Evolutionary conservation across 176 grass and related monocot species (phyloP).

Genomic region (Bromus sterilis): DNA sequence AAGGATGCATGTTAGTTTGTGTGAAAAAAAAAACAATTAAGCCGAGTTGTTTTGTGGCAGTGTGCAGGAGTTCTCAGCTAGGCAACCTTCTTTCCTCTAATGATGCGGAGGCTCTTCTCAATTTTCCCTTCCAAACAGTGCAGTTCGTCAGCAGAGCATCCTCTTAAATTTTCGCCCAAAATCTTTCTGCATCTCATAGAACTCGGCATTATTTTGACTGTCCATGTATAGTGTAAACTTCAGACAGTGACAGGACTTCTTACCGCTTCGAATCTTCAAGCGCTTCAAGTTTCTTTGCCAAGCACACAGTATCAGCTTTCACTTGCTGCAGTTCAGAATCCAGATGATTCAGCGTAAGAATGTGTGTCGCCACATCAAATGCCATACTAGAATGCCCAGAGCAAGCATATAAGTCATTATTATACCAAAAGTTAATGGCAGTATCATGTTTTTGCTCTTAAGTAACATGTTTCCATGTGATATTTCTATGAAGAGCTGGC

Average conservation of each 20-base stretch:
- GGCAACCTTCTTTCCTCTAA: conserved; percentile 52
- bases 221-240: background rate
- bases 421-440: background rate
- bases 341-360: conserved; percentile 15
- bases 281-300: conserved; percentile 53
- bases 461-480: background rate
- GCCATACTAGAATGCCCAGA: background rate
- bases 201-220: background rate
- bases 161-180: conserved; percentile 52
- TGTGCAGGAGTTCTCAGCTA: background rate
- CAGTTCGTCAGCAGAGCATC: conserved; percentile 48
- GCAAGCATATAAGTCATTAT: background rate
- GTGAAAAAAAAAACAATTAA: background rate
- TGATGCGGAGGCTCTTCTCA: conserved; percentile 32
- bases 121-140: conserved; percentile 37
- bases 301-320: conserved; percentile 32
- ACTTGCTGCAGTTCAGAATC: conserved; percentile 40
- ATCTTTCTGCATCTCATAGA: conserved; percentile 36
- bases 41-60: background rate
- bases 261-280: conserved; percentile 56
- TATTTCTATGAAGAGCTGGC: background rate
- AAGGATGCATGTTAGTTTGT: conserved; percentile 9
- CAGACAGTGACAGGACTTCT: background rate
- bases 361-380: background rate
- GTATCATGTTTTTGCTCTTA: background rate